Evolutionary conservation across 2,329 filamentous ascomycete species (phyloP), one percentile per base, ranked within the genome.

Genomic region (Fusarium buxicola): DNA sequence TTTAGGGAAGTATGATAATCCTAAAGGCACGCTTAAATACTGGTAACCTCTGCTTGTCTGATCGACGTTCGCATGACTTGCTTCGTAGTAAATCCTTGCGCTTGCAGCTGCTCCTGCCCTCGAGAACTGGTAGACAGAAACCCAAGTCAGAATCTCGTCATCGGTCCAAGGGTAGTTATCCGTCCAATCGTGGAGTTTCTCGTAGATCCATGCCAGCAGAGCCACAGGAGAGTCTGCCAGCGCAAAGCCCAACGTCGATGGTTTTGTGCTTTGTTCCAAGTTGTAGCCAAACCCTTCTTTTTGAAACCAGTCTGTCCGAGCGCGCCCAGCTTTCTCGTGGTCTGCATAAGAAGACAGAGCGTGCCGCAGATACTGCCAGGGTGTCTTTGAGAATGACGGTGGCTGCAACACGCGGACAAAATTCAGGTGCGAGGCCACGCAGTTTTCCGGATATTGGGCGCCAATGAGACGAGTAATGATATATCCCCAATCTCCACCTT

Each of bases 111-210:
- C 87, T 0, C 91, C 90, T 1, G 89, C 88, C 0, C 78, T 82
- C 8, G 85, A 88, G 43, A 92, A 92, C 71, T 84, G 86, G 73
- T 94, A 94, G 34, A 94, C 83, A 45, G 82, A 86, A 1, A 93
- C 76, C 91, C 90, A 94, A 0, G 87, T 91, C 24, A 92, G 76
- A 8, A 94, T 82, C 76, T 94, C 90, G 51, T 93, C 89, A 59
- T 92, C 88, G 0, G 86, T 89, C 90, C 90, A 94, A 0, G 84
- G 78, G 69, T 92, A 92, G 1, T 67, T 69, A 68, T 94, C 90
- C 0, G 87, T 88, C 91, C 91, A 94, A 66, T 91, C 88, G 65
- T 89, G 86, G 32, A 94, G 77, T 72, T 94, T 94, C 76, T 94
- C 92, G 65, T 91, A 91, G 30, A 94, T 87, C 92, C 92, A 95